These are phyloP conservation scores for Pseudozyma sp. DNA, from an alignment of 1,284 basidiomycete genomes.

Conservation along the genomic window DNA sequence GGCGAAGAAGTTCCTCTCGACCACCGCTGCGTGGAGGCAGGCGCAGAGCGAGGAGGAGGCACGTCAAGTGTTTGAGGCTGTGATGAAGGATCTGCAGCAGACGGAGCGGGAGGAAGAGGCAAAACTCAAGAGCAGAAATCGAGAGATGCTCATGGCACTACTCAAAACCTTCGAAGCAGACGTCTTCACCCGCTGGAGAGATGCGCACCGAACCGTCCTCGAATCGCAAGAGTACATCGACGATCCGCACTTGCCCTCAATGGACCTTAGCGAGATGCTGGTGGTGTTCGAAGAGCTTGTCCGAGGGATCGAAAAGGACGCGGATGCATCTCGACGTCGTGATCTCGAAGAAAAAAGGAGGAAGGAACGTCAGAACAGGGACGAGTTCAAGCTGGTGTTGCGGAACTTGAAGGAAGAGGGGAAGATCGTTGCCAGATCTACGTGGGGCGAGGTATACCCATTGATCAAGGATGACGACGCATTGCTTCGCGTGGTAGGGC, in stretches of 20 bases:
- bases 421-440: constrained; percentile 81
- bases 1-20: constrained; percentile 44
- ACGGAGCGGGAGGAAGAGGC: constrained; percentile 38
- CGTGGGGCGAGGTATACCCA: constrained; percentile 90
- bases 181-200: constrained; percentile 63
- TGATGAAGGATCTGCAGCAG: constrained; percentile 48
- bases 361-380: constrained; percentile 56
- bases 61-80: constrained; percentile 38
- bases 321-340: constrained; percentile 25
- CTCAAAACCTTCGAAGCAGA: constrained; percentile 64
- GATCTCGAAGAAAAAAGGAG: constrained; percentile 22
- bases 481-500: constrained; percentile 87
- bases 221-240: constrained; percentile 59
- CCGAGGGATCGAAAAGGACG: constrained; percentile 54
- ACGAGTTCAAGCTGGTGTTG: constrained; percentile 75
- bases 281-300: constrained; percentile 64
- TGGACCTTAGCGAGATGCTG: constrained; percentile 63
- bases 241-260: constrained; percentile 49
- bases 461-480: constrained; percentile 80
- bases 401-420: constrained; percentile 77
- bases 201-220: constrained; percentile 62
- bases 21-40: constrained; percentile 36
- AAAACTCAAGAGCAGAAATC: constrained; percentile 52
- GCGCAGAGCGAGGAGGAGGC: constrained; percentile 50
- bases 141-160: constrained; percentile 59